Conservation (phyloP, 805 yeast genomes). For the Yarrowia yakushimensis region DNA sequence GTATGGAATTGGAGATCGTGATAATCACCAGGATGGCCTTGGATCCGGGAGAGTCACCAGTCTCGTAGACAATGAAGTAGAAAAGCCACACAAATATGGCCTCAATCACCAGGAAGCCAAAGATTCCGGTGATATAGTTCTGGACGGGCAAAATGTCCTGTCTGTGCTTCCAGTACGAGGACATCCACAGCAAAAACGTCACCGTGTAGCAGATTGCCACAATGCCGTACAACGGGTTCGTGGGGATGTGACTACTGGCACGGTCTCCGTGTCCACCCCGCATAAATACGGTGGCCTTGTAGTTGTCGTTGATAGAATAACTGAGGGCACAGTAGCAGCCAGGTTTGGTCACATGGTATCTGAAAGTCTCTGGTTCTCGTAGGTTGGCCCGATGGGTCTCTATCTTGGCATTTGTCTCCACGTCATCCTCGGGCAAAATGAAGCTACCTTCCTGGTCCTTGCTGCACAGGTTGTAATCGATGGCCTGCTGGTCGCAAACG, state of each 20-base stretch:
- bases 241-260: slow-evolving; percentile 87
- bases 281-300: slow-evolving; percentile 68
- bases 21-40: slow-evolving; percentile 73
- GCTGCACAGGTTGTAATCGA: slow-evolving; percentile 53
- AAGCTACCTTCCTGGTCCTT: slow-evolving; percentile 56
- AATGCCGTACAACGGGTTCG: slow-evolving; percentile 82
- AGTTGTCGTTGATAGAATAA: slow-evolving; percentile 41
- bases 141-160: slow-evolving; percentile 87
- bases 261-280: slow-evolving; percentile 90
- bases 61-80: slow-evolving; percentile 73
- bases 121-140: slow-evolving; percentile 82
- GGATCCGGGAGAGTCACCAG: slow-evolving; percentile 52
- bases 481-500: slow-evolving; percentile 70
- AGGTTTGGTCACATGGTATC: slow-evolving; percentile 65
- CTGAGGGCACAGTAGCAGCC: slow-evolving; percentile 93
- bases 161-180: slow-evolving; percentile 79
- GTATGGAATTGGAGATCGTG: slow-evolving; percentile 72
- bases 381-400: slow-evolving; percentile 53
- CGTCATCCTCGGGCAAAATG: slow-evolving; percentile 48
- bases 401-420: slow-evolving; percentile 50
- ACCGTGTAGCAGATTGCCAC: slow-evolving; percentile 80
- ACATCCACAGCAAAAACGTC: slow-evolving; percentile 75
- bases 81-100: slow-evolving; percentile 87
- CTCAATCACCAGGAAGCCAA: slow-evolving; percentile 76
- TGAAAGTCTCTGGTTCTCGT: slow-evolving; percentile 57